These are phyloP conservation scores for Epithele typhae DNA, from an alignment of 768 basidiomycete species.

Conservation along the genomic window DNA sequence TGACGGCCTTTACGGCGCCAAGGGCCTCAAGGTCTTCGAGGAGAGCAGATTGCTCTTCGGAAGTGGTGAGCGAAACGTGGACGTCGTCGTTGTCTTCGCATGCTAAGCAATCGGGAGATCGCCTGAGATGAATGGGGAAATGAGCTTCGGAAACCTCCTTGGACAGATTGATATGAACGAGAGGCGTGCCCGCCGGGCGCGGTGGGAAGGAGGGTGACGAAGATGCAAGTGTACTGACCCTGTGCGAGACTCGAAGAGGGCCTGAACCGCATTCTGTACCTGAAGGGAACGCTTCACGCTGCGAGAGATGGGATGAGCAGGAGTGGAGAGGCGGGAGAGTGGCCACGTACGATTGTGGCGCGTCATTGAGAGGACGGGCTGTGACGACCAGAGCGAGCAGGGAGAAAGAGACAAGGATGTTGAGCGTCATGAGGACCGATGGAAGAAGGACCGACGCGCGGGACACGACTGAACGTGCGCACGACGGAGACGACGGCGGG, in stretches of 20 bases:
- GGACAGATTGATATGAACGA: not conserved
- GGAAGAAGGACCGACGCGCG: constrained; percentile 5
- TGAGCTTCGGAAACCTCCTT: not conserved
- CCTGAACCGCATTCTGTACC: constrained; percentile 31
- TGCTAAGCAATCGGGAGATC: constrained; percentile 12
- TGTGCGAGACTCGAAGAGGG: constrained; percentile 31
- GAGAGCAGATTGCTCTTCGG: constrained; percentile 27
- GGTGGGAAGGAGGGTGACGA: not conserved
- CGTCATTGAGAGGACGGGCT: constrained; percentile 33
- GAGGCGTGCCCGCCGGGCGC: not conserved
- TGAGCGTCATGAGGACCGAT: constrained; percentile 30
- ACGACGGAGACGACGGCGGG: not conserved
- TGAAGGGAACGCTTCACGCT: constrained; percentile 20
- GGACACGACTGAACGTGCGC: constrained; percentile 11
- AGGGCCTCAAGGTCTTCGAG: constrained; percentile 25
- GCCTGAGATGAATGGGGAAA: constrained; percentile 8
- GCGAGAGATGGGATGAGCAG: not conserved
- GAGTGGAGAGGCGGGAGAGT: not conserved
- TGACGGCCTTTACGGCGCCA: constrained; percentile 26
- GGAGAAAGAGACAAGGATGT: constrained; percentile 34
- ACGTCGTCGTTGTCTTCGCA: constrained; percentile 20
- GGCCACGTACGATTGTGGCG: constrained; percentile 26
- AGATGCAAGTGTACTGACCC: constrained; percentile 27
- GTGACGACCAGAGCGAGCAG: constrained; percentile 43
- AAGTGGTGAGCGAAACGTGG: constrained; percentile 28